These are phyloP conservation scores for Pyracantha coccinea DNA, from an alignment of 331 rosid genomes.

Conservation along the genomic window DNA sequence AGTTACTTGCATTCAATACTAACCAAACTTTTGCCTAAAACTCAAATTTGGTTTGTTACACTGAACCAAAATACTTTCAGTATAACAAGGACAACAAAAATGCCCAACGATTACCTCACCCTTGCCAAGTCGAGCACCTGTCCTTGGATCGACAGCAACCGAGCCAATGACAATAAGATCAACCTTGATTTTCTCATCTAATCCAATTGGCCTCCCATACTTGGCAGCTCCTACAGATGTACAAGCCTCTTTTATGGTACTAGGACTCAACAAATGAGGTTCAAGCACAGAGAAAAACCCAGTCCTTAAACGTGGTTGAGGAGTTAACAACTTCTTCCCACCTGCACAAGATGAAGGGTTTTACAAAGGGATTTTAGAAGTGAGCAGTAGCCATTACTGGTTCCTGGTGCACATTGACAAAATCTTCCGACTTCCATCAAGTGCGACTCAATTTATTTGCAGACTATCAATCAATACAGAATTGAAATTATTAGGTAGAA, in stretches of 20 bases:
- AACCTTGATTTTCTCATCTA: slow-evolving; percentile 79
- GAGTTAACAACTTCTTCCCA: slow-evolving; percentile 76
- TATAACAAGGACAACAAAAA: neutral
- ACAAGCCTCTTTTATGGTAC: slow-evolving; percentile 61
- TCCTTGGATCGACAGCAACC: slow-evolving; percentile 82
- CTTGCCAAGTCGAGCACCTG: slow-evolving; percentile 94
- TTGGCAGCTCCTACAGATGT: slow-evolving; percentile 86
- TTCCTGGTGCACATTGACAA: neutral
- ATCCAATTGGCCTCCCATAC: slow-evolving; percentile 69
- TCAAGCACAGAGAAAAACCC: slow-evolving; percentile 79
- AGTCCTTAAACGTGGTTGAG: slow-evolving; percentile 87
- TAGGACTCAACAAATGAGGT: slow-evolving; percentile 29
- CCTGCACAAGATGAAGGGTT: slow-evolving; percentile 29
- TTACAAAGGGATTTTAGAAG: neutral
- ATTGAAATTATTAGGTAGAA: neutral
- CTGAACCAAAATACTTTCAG: neutral
- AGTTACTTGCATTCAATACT: neutral
- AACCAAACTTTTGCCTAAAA: neutral
- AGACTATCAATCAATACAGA: neutral
- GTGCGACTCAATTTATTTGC: no score
- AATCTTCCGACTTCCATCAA: neutral
- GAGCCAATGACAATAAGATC: slow-evolving; percentile 85
- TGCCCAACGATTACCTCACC: slow-evolving; percentile 57
- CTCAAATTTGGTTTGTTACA: neutral
- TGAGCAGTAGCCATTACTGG: neutral